A percentile compares a stretch with the other conserved stretches of the same genome.
Evolutionary conservation across 768 basidiomycete genomes (phyloP).

Genomic region (Russula sp.): DNA sequence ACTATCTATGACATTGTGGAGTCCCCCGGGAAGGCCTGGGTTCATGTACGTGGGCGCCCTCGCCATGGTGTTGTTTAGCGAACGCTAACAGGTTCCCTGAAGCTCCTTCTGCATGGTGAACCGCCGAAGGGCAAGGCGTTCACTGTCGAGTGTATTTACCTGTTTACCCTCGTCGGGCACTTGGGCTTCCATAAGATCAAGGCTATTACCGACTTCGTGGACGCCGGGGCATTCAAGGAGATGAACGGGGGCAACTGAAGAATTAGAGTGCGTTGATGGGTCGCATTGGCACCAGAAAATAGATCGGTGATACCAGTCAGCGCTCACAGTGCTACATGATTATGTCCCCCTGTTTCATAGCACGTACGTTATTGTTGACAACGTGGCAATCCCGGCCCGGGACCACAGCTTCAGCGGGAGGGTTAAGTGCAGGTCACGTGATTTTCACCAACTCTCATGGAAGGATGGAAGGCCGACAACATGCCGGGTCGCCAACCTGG

Average conservation of each 20-base stretch:
- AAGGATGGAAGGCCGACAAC: too few relatives aligned
- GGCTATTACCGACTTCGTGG: not conserved
- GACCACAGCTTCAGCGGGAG: too few relatives aligned
- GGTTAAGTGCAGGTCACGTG: too few relatives aligned
- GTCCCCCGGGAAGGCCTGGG: not conserved
- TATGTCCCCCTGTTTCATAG: too few relatives aligned
- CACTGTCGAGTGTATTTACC: constrained; percentile 9
- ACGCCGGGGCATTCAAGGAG: not conserved
- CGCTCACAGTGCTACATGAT: not conserved
- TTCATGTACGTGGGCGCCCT: not conserved
- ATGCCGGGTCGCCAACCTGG: too few relatives aligned
- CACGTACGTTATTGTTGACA: too few relatives aligned
- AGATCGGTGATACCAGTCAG: not conserved
- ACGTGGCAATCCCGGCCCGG: too few relatives aligned
- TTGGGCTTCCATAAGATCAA: not conserved
- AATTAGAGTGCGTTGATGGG: not conserved
- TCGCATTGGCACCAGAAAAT: not conserved
- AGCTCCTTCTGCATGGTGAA: not conserved
- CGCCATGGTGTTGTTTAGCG: not conserved
- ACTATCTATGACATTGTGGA: constrained; percentile 4
- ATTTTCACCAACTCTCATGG: too few relatives aligned
- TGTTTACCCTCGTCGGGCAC: not conserved
- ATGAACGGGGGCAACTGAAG: not conserved
- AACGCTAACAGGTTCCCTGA: not conserved
- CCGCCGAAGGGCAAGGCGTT: constrained; percentile 1